phyloP scores from a whole-genome alignment of 116 monocot genomes.

The Zostera marina region DNA sequence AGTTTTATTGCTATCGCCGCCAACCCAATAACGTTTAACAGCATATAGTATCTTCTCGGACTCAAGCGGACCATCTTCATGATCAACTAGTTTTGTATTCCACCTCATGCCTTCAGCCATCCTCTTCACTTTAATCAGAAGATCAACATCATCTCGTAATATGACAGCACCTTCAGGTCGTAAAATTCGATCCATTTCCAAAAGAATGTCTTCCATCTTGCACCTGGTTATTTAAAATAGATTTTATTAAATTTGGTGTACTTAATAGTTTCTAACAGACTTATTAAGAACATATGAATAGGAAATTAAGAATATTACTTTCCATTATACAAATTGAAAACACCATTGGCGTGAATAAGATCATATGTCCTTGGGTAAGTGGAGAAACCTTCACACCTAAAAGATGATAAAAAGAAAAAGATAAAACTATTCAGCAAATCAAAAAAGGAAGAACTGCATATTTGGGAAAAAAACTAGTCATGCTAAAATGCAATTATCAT shows the following conservation, averaged over 20 bases:
- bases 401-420: not conserved
- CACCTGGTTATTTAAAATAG: slow-evolving; percentile 19
- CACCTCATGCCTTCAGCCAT: slow-evolving; percentile 45
- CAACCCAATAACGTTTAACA: slow-evolving; percentile 67
- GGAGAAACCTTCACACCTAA: slow-evolving; percentile 76
- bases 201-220: slow-evolving; percentile 57
- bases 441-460: not conserved
- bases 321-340: slow-evolving; percentile 53
- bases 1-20: slow-evolving; percentile 11
- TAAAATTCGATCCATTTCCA: slow-evolving; percentile 70
- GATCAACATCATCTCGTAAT: slow-evolving; percentile 43
- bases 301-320: slow-evolving; percentile 27
- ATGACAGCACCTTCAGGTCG: slow-evolving; percentile 63
- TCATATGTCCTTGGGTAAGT: slow-evolving; percentile 77
- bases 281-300: not conserved
- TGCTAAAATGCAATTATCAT: not conserved
- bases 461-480: not conserved
- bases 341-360: slow-evolving; percentile 56
- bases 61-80: slow-evolving; percentile 49
- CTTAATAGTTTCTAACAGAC: not conserved
- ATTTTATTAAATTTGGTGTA: not conserved
- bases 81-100: slow-evolving; percentile 52
- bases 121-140: slow-evolving; percentile 43
- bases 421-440: not conserved
- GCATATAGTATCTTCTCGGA: slow-evolving; percentile 57